Percentiles rank a stretch among this genome's conserved stretches.
These are phyloP conservation scores for Phialophora macrospora DNA, from an alignment of 2,329 filamentous ascomycete genomes.

Conservation along the genomic window DNA sequence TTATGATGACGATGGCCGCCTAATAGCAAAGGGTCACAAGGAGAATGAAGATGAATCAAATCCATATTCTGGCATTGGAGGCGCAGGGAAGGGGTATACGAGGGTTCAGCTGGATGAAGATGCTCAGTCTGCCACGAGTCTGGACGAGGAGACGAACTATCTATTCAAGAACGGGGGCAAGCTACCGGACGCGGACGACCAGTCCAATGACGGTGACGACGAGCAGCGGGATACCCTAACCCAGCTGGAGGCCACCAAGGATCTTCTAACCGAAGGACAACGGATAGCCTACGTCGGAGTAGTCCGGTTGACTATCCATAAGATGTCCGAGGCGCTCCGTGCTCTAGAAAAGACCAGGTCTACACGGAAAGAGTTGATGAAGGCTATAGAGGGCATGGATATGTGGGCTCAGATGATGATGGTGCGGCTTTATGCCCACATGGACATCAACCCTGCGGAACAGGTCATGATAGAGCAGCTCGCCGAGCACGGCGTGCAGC, in stretches of 20 bases:
- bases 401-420: conserved; percentile 99
- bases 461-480: conserved; percentile 99
- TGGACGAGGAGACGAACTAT: conserved; percentile 97
- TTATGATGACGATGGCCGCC: conserved; percentile 89
- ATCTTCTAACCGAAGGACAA: conserved; percentile 91
- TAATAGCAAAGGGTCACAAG: conserved; percentile 79
- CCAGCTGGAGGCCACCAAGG: conserved; percentile 95
- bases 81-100: conserved; percentile 91
- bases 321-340: conserved; percentile 74
- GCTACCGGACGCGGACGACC: conserved; percentile 60
- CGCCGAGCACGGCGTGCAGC: conserved; percentile 85
- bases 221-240: conserved; percentile 82
- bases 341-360: conserved; percentile 65
- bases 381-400: conserved; percentile 76
- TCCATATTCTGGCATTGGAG: conserved; percentile 70
- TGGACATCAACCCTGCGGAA: conserved; percentile 88
- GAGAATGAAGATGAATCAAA: conserved; percentile 68
- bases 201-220: conserved; percentile 72
- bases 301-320: conserved; percentile 77
- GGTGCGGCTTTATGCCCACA: conserved; percentile 89
- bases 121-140: conserved; percentile 87
- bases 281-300: conserved; percentile 94
- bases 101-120: conserved; percentile 95
- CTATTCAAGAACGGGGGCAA: conserved; percentile 77
- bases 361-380: conserved; percentile 72